Evolutionary conservation across 2,329 filamentous ascomycete genomes (phyloP).

Genomic region (Epichloe sp.): DNA sequence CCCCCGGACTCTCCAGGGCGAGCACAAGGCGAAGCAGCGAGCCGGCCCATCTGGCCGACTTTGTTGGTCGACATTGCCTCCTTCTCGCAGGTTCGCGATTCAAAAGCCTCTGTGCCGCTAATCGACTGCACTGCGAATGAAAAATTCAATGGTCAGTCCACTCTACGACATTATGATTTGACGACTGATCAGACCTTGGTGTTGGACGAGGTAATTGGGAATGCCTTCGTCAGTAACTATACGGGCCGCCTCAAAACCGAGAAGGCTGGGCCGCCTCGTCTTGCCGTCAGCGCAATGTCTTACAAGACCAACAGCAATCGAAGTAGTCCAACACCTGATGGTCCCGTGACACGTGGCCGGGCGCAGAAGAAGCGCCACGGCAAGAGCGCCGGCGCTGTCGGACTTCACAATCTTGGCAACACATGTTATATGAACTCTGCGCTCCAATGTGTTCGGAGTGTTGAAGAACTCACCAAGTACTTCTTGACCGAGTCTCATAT

Average conservation of each 20-base stretch:
- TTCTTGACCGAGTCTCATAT: constrained; percentile 67
- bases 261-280: constrained; percentile 23
- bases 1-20: constrained; percentile 28
- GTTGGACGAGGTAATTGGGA: constrained; percentile 65
- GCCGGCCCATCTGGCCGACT: constrained; percentile 25
- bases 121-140: constrained; percentile 56
- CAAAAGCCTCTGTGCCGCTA: constrained; percentile 12
- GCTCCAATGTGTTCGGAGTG: constrained; percentile 83
- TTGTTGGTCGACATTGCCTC: constrained; percentile 35
- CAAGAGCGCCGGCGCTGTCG: constrained; percentile 62
- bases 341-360: constrained; percentile 57
- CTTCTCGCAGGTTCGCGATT: constrained; percentile 32
- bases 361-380: constrained; percentile 56
- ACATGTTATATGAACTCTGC: constrained; percentile 99
- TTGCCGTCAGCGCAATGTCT: constrained; percentile 13
- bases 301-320: constrained; percentile 40
- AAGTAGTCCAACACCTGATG: constrained; percentile 51
- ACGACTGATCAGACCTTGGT: constrained; percentile 64
- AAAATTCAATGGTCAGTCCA: constrained; percentile 65
- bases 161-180: constrained; percentile 53
- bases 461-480: constrained; percentile 86
- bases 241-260: constrained; percentile 20
- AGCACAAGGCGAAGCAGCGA: constrained; percentile 11
- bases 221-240: constrained; percentile 43
- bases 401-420: constrained; percentile 83